phyloP scores from a whole-genome alignment of 441 rosid genomes.

The Iberis amara region DNA sequence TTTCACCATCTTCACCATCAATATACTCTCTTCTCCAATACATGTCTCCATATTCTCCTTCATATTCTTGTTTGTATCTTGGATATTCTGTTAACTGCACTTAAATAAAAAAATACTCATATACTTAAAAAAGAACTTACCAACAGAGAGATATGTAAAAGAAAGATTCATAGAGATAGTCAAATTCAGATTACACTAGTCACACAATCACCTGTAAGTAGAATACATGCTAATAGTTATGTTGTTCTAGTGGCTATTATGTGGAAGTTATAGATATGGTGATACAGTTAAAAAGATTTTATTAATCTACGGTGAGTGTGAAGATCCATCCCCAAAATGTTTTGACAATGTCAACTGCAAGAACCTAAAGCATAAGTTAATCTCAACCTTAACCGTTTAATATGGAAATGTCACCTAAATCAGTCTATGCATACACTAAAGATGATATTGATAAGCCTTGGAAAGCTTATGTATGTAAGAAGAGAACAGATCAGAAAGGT shows the following conservation, averaged over 20 bases:
- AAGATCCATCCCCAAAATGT: not conserved
- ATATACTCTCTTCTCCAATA: slow-evolving; percentile 33
- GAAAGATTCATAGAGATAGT: not conserved
- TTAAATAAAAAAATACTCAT: not conserved
- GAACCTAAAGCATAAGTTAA: not conserved
- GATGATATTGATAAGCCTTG: too few species aligned
- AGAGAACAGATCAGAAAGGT: too few species aligned
- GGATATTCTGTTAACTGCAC: slow-evolving; percentile 43
- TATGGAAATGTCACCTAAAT: too few species aligned
- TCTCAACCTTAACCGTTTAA: not conserved
- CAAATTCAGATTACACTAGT: too few species aligned
- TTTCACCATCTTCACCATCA: slow-evolving; percentile 60
- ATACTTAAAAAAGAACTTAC: not conserved
- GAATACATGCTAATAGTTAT: not conserved
- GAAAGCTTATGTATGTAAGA: too few species aligned
- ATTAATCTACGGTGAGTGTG: too few species aligned
- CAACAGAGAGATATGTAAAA: not conserved
- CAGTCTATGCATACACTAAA: not conserved
- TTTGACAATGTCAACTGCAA: slow-evolving; percentile 5
- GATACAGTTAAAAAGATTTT: slow-evolving; percentile 3
- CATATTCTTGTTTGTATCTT: slow-evolving; percentile 41
- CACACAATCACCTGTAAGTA: not conserved
- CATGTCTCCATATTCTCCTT: slow-evolving; percentile 33
- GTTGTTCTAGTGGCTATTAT: slow-evolving; percentile 1
- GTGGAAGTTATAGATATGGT: slow-evolving; percentile 5